A percentile compares a stretch with the other conserved stretches of the same genome.
Conservation (phyloP, 2,329 filamentous ascomycete species). For the Emergomyces pasteurianus region DNA sequence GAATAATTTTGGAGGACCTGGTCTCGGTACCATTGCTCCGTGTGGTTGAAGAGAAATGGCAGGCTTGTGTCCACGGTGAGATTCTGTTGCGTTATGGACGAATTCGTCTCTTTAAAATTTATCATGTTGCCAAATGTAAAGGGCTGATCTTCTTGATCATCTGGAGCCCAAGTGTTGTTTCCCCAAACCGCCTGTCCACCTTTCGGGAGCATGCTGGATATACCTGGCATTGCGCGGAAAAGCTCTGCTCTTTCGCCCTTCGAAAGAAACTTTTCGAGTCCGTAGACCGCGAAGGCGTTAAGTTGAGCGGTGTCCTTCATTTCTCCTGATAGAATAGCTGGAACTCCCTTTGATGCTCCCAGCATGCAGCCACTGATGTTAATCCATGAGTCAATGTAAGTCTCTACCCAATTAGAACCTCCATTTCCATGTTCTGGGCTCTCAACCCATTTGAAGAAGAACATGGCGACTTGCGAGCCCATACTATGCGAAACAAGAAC, state of each 20-base stretch:
- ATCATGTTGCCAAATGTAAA: constrained; percentile 69
- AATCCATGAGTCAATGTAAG: constrained; percentile 86
- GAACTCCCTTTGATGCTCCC: constrained; percentile 79
- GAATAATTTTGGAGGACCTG: constrained; percentile 69
- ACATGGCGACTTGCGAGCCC: constrained; percentile 86
- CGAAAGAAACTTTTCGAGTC: constrained; percentile 87
- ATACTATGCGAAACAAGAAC: constrained; percentile 90
- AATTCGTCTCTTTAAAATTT: constrained; percentile 62
- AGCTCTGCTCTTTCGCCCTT: constrained; percentile 85
- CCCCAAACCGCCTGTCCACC: constrained; percentile 95
- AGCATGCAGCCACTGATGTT: constrained; percentile 98
- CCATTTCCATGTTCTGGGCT: constrained; percentile 64
- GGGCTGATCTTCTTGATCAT: constrained; percentile 64
- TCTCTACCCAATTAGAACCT: constrained; percentile 80
- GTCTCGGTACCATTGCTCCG: constrained; percentile 74
- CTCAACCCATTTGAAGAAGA: constrained; percentile 73
- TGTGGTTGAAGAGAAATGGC: constrained; percentile 62
- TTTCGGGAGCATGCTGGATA: constrained; percentile 91
- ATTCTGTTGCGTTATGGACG: constrained; percentile 54
- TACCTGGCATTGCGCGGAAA: constrained; percentile 92
- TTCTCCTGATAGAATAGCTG: constrained; percentile 84
- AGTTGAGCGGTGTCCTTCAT: constrained; percentile 98
- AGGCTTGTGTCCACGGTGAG: constrained; percentile 70
- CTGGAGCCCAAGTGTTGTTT: constrained; percentile 73
- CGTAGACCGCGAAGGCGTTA: constrained; percentile 92